Evolutionary conservation across 306 rosid species (phyloP), one percentile per base, ranked within the genome.

Genomic region (Medicago ruthenica): DNA sequence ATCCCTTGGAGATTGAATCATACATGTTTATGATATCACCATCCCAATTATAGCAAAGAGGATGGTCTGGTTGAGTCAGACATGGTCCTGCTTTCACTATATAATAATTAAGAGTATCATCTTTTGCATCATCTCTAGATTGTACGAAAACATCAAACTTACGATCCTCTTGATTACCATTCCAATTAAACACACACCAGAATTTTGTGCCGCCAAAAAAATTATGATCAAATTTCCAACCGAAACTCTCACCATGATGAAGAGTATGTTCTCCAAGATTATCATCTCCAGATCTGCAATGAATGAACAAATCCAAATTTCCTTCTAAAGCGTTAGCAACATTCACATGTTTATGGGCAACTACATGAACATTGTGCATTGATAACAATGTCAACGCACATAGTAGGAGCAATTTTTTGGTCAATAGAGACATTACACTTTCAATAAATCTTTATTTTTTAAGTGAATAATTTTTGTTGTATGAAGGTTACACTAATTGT

Each of bases 211-310:
- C 5, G 1, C 22, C 22, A 34, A 63, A 3, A 8, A 34, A 15
- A 7, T 6, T 63, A 36, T 34, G 4, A 8, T 6, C 21, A 36
- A 63, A 63, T 15, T 7, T 7, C 16, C 21, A 27, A 5, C 1
- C 61, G 50, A 15, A 50, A n/a, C 3, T n/a, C 2, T 17, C n/a
- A n/a, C 64, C 64, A 34, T 27, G 12, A 71, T 16, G 36, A 47
- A 71, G 50, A 53, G 36, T 9, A 0, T 71, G 64, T 3, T 2
- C 48, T 51, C 50, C 64, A 53, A 71, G 36, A 71, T 71, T 64
- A 54, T 51, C 1, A 6, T 51, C 36, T 31, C 0, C 2, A 18
- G 64, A 71, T 53, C 53, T 53, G 64, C 75, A 51, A 5, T 70
- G 75, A 51, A 70, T 24, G 13, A 16, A 51, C 10, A 70, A 7